Evolutionary conservation across 768 basidiomycete genomes (phyloP).

Genomic region (Pisolithus microcarpus): DNA sequence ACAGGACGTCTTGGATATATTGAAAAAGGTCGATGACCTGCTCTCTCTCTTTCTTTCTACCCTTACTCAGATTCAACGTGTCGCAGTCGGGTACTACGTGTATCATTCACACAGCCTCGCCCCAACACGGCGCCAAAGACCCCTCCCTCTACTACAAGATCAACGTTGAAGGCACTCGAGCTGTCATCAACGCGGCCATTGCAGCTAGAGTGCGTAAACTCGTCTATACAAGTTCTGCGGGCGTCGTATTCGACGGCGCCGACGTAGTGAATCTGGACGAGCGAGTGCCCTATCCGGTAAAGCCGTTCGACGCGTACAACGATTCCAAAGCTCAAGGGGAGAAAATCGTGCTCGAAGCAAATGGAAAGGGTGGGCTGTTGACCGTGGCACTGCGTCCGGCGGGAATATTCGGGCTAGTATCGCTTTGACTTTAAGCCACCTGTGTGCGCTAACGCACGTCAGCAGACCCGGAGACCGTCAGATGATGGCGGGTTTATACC

Average conservation of each 20-base stretch:
- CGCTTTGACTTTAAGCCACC: not conserved
- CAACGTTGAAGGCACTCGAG: slow-evolving; percentile 89
- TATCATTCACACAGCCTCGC: slow-evolving; percentile 94
- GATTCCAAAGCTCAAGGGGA: slow-evolving; percentile 91
- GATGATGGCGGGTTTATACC: slow-evolving; percentile 68
- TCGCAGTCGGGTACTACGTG: slow-evolving; percentile 73
- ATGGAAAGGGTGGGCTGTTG: slow-evolving; percentile 73
- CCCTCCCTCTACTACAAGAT: slow-evolving; percentile 81
- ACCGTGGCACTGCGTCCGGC: slow-evolving; percentile 90
- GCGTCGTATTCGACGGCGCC: slow-evolving; percentile 79
- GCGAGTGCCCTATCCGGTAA: slow-evolving; percentile 64
- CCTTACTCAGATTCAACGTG: not conserved
- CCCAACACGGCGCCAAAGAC: slow-evolving; percentile 60
- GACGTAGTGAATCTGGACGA: slow-evolving; percentile 86
- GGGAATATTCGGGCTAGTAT: slow-evolving; percentile 84
- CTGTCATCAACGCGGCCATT: slow-evolving; percentile 76
- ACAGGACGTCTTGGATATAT: slow-evolving; percentile 60
- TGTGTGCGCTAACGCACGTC: not conserved
- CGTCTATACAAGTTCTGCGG: slow-evolving; percentile 91
- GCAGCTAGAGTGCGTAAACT: slow-evolving; percentile 71
- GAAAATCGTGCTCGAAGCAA: slow-evolving; percentile 73
- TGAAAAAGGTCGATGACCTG: slow-evolving; percentile 53
- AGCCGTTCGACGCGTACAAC: slow-evolving; percentile 86
- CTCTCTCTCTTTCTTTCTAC: not conserved
- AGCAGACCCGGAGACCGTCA: slow-evolving; percentile 87